Base-by-base conservation (phyloP, 768 basidiomycete species). In the Pisolithus orientalis region DNA sequence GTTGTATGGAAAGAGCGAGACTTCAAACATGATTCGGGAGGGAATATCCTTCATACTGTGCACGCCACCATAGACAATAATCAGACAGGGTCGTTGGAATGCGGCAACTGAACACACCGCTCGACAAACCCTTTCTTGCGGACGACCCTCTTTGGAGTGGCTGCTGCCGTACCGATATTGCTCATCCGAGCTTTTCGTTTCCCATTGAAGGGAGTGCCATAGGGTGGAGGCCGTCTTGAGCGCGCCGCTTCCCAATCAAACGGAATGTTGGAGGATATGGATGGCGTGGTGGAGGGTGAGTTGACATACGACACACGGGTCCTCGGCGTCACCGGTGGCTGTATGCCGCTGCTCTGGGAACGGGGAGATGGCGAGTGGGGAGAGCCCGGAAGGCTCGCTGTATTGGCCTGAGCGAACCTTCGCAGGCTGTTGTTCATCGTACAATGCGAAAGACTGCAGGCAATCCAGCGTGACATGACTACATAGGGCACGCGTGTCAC, bases 161-260 rank as follows among this genome's bases (percentile, higher is more conserved):
- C 70, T 6, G 68, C 40, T n/a, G 34, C 16, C 6, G 44, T 55
- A 31, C 57, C 53, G 51, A 47, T 51, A 37, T 59, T 66, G 70
- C 58, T 74, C 60, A 64, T 76, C 70, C 70, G 66, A 47, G 56
- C 75, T 53, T 61, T 75, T 39, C 70, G 70, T 63, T 77, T 80
- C 47, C 63, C 73, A 47, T 70, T 69, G 6, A 75, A 63, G 2
- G 87, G 87, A 0, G 83, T 82, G 3, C 73, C 74, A 74, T 86
- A 92, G 3, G 90, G 90, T 4, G 90, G 80, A 4, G 87, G 83
- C 55, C 75, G 76, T 47, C 79, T 74, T 1, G 80, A 75, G n/a
- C 85, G 75, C 11, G 83, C 90, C 0, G 90, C 90, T 29, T 87
- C 85, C 90, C 90, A 92, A 70, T 93, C 90, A 60, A 93, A 93